Conservation (phyloP, 495 filamentous ascomycete genomes). For the Bathelium albidoporum region DNA sequence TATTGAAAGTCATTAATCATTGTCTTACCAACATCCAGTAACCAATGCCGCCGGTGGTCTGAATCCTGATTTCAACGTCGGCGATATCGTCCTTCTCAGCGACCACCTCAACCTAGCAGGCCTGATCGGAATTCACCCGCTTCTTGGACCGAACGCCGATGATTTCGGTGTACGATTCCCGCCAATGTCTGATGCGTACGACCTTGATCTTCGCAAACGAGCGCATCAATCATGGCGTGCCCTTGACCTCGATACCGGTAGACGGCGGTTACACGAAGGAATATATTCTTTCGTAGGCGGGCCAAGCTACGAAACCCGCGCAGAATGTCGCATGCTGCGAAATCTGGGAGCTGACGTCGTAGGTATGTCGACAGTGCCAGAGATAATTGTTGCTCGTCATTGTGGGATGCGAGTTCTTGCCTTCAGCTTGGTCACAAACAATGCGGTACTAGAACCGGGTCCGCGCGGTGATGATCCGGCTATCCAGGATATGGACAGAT, state of each 20-base stretch:
- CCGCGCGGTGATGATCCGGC: conserved; percentile 47
- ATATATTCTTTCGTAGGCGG: conserved; percentile 67
- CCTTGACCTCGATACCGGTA: conserved; percentile 32
- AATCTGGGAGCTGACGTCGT: conserved; percentile 60
- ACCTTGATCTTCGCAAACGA: conserved; percentile 52
- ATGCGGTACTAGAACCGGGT: conserved; percentile 52
- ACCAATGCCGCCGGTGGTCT: conserved; percentile 72
- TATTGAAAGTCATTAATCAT: conserved; percentile 5
- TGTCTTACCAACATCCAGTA: conserved; percentile 34
- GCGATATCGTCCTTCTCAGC: conserved; percentile 63
- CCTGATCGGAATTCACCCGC: conserved; percentile 55
- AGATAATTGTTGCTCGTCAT: conserved; percentile 65
- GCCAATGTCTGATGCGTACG: conserved; percentile 66
- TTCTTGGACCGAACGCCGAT: conserved; percentile 61
- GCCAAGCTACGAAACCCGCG: conserved; percentile 67
- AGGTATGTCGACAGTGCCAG: conserved; percentile 71
- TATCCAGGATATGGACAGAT: conserved; percentile 30
- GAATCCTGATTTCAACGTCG: conserved; percentile 56
- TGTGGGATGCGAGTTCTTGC: conserved; percentile 59
- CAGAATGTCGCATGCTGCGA: conserved; percentile 64
- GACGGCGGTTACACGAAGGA: conserved; percentile 54
- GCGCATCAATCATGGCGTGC: conserved; percentile 53
- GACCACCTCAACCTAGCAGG: conserved; percentile 74
- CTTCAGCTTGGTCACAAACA: conserved; percentile 70
- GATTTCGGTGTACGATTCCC: conserved; percentile 63